These are phyloP conservation scores for Sugiyamaella valdiviana DNA, from an alignment of 805 yeast genomes.

Conservation along the genomic window DNA sequence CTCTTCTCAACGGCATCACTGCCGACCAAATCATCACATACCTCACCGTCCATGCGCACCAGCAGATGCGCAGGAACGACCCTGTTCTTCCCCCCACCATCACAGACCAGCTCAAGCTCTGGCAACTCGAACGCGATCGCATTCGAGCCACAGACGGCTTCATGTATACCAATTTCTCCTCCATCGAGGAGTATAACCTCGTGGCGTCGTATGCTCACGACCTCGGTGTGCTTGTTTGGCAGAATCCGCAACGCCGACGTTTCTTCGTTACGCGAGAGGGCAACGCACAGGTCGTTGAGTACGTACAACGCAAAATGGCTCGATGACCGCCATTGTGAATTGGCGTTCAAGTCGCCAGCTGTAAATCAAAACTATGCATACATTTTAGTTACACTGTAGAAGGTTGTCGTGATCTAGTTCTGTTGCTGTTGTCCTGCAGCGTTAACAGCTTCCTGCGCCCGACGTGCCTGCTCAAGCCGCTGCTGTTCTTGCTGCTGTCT, in stretches of 20 bases:
- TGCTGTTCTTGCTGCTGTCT: constrained; percentile 4
- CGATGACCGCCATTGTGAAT: too few relatives aligned
- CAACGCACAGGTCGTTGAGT: constrained; percentile 82
- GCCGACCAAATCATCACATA: constrained; percentile 92
- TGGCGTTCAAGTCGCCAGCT: too few relatives aligned
- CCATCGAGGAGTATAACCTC: constrained; percentile 66
- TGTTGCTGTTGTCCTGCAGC: background rate
- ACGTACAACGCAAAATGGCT: constrained; percentile 53
- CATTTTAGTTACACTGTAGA: background rate
- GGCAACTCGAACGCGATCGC: constrained; percentile 96
- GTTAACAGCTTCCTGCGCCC: background rate
- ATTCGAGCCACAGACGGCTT: constrained; percentile 83
- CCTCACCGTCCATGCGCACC: constrained; percentile 86
- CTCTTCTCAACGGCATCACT: constrained; percentile 81
- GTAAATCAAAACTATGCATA: background rate
- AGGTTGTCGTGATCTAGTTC: background rate
- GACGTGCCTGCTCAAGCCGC: constrained; percentile 6
- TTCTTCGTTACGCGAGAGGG: constrained; percentile 89
- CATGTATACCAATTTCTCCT: constrained; percentile 77
- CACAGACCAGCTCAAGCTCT: constrained; percentile 88
- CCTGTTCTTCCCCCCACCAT: constrained; percentile 88
- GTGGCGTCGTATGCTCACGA: constrained; percentile 77
- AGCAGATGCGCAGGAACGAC: constrained; percentile 65
- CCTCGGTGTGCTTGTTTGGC: constrained; percentile 89
- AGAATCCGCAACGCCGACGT: constrained; percentile 56